Evolutionary conservation across 495 filamentous ascomycete species (phyloP).

Genomic region (Poronia punctata): DNA sequence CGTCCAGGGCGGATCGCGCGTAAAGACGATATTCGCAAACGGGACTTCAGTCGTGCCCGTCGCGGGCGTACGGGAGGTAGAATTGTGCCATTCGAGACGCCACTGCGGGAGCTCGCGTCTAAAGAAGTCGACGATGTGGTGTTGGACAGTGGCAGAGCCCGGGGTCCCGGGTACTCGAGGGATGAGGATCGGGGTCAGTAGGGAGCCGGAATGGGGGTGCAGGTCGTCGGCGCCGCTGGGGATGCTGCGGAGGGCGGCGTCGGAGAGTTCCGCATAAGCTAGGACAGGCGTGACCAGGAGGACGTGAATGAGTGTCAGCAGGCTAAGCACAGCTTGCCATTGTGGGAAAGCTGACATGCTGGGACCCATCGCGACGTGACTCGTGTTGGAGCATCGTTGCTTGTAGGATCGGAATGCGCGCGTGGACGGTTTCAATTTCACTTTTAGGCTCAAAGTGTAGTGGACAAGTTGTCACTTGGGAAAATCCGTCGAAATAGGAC

Average conservation of each 20-base stretch:
- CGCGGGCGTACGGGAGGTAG: constrained; percentile 63
- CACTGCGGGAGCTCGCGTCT: constrained; percentile 60
- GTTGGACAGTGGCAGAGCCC: constrained; percentile 59
- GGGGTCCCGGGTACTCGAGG: constrained; percentile 78
- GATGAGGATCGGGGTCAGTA: constrained; percentile 74
- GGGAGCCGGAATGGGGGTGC: constrained; percentile 55
- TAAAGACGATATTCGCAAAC: constrained; percentile 75
- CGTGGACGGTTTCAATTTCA: too few relatives aligned
- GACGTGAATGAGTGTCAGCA: not conserved
- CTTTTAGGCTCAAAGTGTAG: too few relatives aligned
- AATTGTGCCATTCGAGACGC: constrained; percentile 77
- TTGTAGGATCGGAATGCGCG: too few relatives aligned
- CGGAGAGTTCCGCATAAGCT: constrained; percentile 70
- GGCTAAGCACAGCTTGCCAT: constrained; percentile 4
- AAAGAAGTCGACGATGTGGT: constrained; percentile 76
- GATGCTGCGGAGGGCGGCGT: constrained; percentile 55
- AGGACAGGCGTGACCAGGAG: constrained; percentile 5
- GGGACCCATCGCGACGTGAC: constrained; percentile 4
- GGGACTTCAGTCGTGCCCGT: constrained; percentile 59
- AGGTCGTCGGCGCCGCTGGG: constrained; percentile 62
- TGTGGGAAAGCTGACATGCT: not conserved
- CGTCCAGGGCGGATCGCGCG: constrained; percentile 74
- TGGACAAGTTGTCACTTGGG: too few relatives aligned
- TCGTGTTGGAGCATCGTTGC: constrained; percentile 1
- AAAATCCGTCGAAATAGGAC: too few relatives aligned